Conservation (phyloP, 306 rosid species). For the Inga laurina region DNA sequence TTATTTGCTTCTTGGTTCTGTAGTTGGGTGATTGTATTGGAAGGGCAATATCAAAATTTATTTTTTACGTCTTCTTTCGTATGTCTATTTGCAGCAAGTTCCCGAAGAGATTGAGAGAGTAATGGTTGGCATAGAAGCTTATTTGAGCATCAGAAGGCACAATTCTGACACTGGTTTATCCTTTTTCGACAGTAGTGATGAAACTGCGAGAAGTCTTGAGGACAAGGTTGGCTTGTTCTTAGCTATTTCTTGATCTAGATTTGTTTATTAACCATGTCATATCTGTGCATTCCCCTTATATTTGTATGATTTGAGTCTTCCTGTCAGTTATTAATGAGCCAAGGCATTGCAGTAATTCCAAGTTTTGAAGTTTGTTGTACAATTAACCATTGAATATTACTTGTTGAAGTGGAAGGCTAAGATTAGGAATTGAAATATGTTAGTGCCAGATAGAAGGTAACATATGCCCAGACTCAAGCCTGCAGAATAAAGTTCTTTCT, state of each 20-base stretch:
- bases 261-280: constrained; percentile 26
- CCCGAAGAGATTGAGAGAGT: constrained; percentile 97
- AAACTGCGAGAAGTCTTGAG: constrained; percentile 43
- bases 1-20: background rate
- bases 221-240: constrained; percentile 65
- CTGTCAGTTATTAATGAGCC: constrained; percentile 4
- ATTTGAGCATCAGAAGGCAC: constrained; percentile 88
- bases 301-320: constrained; percentile 7
- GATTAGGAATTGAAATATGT: constrained; percentile 14
- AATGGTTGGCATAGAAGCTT: constrained; percentile 90
- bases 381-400: background rate
- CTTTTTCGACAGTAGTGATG: constrained; percentile 76
- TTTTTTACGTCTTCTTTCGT: background rate
- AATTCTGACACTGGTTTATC: constrained; percentile 72
- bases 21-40: background rate
- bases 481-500: constrained; percentile 1
- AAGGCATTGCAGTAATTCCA: constrained; percentile 20
- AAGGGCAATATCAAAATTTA: background rate
- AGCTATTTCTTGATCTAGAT: constrained; percentile 5
- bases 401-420: constrained; percentile 12
- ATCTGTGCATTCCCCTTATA: constrained; percentile 19
- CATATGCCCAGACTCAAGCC: background rate
- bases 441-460: background rate
- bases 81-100: constrained; percentile 71
- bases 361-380: constrained; percentile 11